Evolutionary conservation across 2,329 filamentous ascomycete species (phyloP).

Genomic region (Ploettnerulaceae sp.): DNA sequence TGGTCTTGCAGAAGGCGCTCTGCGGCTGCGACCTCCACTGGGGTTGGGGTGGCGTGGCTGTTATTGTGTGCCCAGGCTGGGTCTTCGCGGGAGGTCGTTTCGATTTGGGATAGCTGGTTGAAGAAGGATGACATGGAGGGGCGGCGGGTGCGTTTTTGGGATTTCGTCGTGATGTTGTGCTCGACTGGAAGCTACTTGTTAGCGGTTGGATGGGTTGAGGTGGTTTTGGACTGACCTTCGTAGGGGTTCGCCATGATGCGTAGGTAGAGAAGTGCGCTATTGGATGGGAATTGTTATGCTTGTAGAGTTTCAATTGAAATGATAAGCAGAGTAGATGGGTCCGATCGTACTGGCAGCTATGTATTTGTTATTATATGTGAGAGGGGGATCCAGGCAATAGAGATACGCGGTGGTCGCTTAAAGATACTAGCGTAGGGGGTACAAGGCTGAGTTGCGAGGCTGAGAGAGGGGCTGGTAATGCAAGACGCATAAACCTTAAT

Average conservation of each 20-base stretch:
- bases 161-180: conserved; percentile 51
- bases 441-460: conserved; percentile 4
- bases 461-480: conserved; percentile 1
- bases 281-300: neutral
- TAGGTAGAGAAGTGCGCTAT: neutral
- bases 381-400: conserved; percentile 3
- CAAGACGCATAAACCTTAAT: too few species aligned
- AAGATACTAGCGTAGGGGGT: neutral
- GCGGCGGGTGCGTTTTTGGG: conserved; percentile 43
- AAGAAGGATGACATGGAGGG: conserved; percentile 62
- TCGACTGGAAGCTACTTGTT: conserved; percentile 47
- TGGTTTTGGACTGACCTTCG: conserved; percentile 41
- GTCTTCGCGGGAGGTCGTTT: conserved; percentile 31
- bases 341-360: neutral
- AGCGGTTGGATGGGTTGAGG: conserved; percentile 10
- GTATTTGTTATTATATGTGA: neutral
- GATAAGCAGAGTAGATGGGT: neutral
- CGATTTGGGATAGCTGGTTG: conserved; percentile 44
- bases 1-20: conserved; percentile 57
- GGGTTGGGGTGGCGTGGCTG: conserved; percentile 54
- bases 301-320: neutral
- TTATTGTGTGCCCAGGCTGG: conserved; percentile 38
- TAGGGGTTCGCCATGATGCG: conserved; percentile 51
- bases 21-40: conserved; percentile 52
- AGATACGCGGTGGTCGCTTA: conserved; percentile 6